Base-by-base conservation (phyloP, 2,329 filamentous ascomycete species). In the Juglanconis sp. region DNA sequence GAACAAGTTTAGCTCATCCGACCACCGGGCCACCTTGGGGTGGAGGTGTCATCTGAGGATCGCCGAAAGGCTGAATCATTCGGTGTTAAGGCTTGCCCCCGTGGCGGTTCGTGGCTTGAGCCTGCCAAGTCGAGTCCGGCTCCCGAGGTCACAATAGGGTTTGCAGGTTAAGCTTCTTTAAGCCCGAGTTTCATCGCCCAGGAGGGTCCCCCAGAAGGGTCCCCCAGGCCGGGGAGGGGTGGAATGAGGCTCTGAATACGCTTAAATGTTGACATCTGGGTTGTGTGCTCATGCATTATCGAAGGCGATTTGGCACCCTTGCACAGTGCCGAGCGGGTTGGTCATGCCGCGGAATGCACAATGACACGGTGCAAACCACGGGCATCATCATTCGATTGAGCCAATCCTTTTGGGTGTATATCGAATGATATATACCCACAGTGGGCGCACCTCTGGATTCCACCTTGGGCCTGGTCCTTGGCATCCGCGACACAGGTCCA, bases 241-340 rank as follows among this genome's bases (percentile, higher is more conserved):
- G 47, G 47, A 15, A n/a, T 52, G 52, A 51, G 53, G 35, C 47
- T 57, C 58, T 42, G 44, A 40, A 48, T 57, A 60, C 53, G 58
- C 58, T 60, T 60, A 57, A 57, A 56, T 40, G 53, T 55, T 53
- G 53, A 50, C 53, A 24, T 42, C 34, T 31, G 38, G 54, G 51
- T 44, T 35, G 46, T 46, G 17, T 13, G 35, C 9, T 24, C 34
- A 8, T 36, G 34, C 49, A 15, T 52, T 11, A 36, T n/a, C 49
- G 8, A 10, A 34, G 5, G 11, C 47, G 7, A 50, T 3, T 51
- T 51, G 32, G 7, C 34, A 51, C 32, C 32, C 32, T 17, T 51
- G 49, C n/a, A 10, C 49, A 7, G 6, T 17, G 30, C 9, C n/a
- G 13, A 34, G n/a, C 34, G 24, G 24, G 24, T 24, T 24, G 24